These are phyloP conservation scores for Puccinellia tenuiflora DNA, from an alignment of 176 grass and related monocot genomes.

Conservation along the genomic window DNA sequence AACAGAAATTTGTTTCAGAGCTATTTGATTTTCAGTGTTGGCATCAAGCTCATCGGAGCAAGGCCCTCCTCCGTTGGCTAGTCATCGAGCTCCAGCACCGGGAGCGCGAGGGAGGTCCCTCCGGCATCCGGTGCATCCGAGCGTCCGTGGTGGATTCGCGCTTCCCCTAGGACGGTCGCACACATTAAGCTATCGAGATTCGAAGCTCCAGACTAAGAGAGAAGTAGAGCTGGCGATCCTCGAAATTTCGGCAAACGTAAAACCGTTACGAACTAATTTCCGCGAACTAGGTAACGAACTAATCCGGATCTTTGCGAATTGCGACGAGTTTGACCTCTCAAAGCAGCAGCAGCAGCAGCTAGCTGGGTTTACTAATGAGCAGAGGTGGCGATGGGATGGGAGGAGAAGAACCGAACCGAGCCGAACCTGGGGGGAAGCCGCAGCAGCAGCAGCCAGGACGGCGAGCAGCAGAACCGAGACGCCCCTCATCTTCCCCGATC, in stretches of 20 bases:
- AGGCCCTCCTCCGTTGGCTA: neutral
- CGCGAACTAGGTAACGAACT: neutral
- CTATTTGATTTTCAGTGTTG: neutral
- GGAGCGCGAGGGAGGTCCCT: neutral
- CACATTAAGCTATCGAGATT: neutral
- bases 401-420: neutral
- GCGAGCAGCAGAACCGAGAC: neutral
- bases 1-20: neutral
- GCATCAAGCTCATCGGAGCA: neutral
- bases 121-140: neutral
- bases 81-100: neutral
- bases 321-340: neutral
- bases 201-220: neutral
- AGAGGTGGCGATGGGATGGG: neutral
- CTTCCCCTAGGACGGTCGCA: neutral
- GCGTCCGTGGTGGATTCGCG: neutral
- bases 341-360: neutral
- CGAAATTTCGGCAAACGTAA: neutral
- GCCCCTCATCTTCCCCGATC: neutral
- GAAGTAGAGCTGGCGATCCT: neutral
- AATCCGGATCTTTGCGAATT: neutral
- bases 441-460: neutral
- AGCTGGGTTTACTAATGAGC: neutral
- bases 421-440: neutral
- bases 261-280: neutral